These are phyloP conservation scores for Thermothelomyces thermophilus DNA, from an alignment of 2,329 filamentous ascomycete genomes.

Conservation along the genomic window DNA sequence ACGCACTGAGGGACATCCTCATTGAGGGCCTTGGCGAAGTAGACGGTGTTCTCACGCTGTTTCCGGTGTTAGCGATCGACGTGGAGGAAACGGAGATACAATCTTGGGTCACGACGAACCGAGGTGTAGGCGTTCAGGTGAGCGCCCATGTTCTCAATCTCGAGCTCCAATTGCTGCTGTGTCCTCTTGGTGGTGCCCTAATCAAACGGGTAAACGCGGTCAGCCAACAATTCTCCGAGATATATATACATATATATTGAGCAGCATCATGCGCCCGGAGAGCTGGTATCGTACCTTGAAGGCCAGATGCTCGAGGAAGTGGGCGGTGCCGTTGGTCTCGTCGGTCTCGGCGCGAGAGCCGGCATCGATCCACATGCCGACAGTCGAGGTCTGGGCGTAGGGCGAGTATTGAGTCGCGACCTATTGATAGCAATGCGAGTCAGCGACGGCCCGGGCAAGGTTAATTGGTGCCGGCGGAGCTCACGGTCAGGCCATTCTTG, in stretches of 20 bases:
- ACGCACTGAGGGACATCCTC: constrained; percentile 92
- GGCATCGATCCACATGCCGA: constrained; percentile 99
- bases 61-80: constrained; percentile 16
- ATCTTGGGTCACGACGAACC: constrained; percentile 43
- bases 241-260: neutral
- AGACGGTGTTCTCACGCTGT: constrained; percentile 97
- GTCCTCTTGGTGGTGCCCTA: constrained; percentile 89
- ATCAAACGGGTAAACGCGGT: constrained; percentile 2
- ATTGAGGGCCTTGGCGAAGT: constrained; percentile 99
- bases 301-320: constrained; percentile 98
- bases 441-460: constrained; percentile 18
- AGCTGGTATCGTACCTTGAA: constrained; percentile 72
- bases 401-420: constrained; percentile 97
- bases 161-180: constrained; percentile 95
- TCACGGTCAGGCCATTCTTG: constrained; percentile 93
- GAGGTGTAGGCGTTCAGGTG: constrained; percentile 99
- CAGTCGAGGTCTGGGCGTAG: constrained; percentile 95
- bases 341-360: constrained; percentile 96
- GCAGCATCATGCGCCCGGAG: neutral
- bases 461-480: constrained; percentile 36
- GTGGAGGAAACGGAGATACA: neutral
- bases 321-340: constrained; percentile 97
- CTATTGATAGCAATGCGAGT: constrained; percentile 43
- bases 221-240: neutral
- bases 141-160: constrained; percentile 99